These are phyloP conservation scores for thale cress (Arabidopsis thaliana) DNA, from an alignment of 345 rosid species.

Conservation along the genomic window DNA sequence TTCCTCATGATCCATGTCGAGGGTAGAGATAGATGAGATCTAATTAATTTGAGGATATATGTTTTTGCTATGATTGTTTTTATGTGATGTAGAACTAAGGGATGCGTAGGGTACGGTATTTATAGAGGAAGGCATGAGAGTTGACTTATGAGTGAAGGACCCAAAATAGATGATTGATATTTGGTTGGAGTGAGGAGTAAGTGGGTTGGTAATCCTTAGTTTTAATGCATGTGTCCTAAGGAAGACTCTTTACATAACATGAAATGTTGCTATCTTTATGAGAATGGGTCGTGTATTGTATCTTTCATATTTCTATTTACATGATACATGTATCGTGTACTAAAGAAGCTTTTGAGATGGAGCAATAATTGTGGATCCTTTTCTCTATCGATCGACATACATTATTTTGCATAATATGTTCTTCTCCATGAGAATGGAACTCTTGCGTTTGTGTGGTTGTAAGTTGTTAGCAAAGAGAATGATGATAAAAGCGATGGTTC, in stretches of 20 bases:
- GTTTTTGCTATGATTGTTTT: slow-evolving; percentile 23
- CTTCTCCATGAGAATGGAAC: slow-evolving; percentile 32
- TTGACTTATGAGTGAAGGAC: slow-evolving; percentile 44
- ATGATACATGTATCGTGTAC: slow-evolving; percentile 36
- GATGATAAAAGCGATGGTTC: slow-evolving; percentile 43
- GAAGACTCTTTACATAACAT: slow-evolving; percentile 28
- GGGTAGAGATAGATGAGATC: slow-evolving; percentile 21
- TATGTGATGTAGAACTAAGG: slow-evolving; percentile 11
- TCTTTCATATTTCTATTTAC: slow-evolving; percentile 26
- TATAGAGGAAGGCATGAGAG: slow-evolving; percentile 47
- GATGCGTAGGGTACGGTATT: slow-evolving; percentile 41
- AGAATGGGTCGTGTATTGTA: slow-evolving; percentile 20
- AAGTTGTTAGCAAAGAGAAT: slow-evolving; percentile 40
- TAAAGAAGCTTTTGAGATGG: slow-evolving; percentile 42
- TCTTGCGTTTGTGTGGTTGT: slow-evolving; percentile 40
- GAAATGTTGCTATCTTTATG: slow-evolving; percentile 35
- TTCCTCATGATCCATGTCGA: slow-evolving; percentile 60
- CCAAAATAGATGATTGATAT: slow-evolving; percentile 16
- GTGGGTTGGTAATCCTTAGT: slow-evolving; percentile 39
- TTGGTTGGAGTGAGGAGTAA: slow-evolving; percentile 20
- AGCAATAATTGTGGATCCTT: slow-evolving; percentile 36
- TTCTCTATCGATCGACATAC: slow-evolving; percentile 26
- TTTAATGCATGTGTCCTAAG: slow-evolving; percentile 15
- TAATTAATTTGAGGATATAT: slow-evolving; percentile 19
- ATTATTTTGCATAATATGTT: slow-evolving; percentile 32